Evolutionary conservation across 2,329 filamentous ascomycete species (phyloP).

Genomic region (Dryadomyces quercivorus): DNA sequence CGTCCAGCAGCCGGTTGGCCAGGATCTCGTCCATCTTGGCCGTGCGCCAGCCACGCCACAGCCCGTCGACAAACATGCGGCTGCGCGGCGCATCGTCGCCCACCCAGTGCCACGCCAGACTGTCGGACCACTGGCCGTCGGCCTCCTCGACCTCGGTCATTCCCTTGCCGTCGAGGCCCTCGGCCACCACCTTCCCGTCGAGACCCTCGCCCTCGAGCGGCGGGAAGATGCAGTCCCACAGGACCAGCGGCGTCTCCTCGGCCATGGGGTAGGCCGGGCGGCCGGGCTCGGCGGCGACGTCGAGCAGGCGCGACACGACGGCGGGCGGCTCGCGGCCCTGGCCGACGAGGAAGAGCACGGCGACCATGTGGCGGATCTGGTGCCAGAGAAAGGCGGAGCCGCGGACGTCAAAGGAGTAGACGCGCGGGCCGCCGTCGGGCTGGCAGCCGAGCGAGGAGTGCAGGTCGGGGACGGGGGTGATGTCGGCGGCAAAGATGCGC

Average conservation of each 20-base stretch:
- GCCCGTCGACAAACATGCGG: constrained; percentile 54
- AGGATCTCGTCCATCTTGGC: constrained; percentile 85
- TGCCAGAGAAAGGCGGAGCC: constrained; percentile 96
- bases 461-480: constrained; percentile 53
- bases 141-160: constrained; percentile 8
- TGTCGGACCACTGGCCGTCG: constrained; percentile 39
- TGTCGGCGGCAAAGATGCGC: constrained; percentile 66
- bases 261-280: constrained; percentile 86
- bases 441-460: constrained; percentile 42
- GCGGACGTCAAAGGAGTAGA: constrained; percentile 81
- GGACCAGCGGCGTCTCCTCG: constrained; percentile 74
- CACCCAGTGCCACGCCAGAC: constrained; percentile 66
- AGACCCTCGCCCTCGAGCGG: constrained; percentile 22
- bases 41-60: constrained; percentile 77
- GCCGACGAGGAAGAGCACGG: constrained; percentile 80
- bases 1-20: constrained; percentile 58
- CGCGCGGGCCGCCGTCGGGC: constrained; percentile 37
- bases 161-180: no score
- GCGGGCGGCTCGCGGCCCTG: constrained; percentile 72
- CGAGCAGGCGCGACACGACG: constrained; percentile 62
- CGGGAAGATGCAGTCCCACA: constrained; percentile 94
- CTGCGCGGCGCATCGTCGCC: constrained; percentile 48
- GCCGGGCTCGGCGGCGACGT: constrained; percentile 57
- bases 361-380: constrained; percentile 91
- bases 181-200: constrained; percentile 9